Evolutionary conservation across 2,329 filamentous ascomycete species (phyloP).

Genomic region (Cladosporium sp.): DNA sequence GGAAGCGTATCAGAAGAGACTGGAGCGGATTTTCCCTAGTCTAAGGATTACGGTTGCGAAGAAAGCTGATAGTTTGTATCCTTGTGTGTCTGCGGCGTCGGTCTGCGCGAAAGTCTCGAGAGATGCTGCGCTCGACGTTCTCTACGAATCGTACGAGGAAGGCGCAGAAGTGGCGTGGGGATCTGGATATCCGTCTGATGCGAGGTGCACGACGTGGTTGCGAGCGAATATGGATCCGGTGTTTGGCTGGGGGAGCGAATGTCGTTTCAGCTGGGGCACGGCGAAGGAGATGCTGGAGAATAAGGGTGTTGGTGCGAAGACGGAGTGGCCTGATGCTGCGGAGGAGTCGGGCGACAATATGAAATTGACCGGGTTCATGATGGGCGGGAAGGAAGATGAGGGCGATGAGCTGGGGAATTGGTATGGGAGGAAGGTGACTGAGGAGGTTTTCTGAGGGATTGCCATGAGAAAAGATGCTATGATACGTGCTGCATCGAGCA

Average conservation of each 20-base stretch:
- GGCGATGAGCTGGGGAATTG: slow-evolving; percentile 73
- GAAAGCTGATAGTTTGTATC: slow-evolving; percentile 91
- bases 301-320: slow-evolving; percentile 65
- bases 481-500: background rate
- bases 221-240: slow-evolving; percentile 84
- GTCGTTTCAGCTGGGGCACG: slow-evolving; percentile 93
- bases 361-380: slow-evolving; percentile 77
- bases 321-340: slow-evolving; percentile 76
- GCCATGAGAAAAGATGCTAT: background rate
- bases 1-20: slow-evolving; percentile 76
- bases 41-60: slow-evolving; percentile 53
- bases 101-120: slow-evolving; percentile 96
- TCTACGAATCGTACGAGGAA: slow-evolving; percentile 61
- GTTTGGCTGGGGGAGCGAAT: slow-evolving; percentile 94
- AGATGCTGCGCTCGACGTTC: slow-evolving; percentile 81
- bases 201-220: slow-evolving; percentile 77
- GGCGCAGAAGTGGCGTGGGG: slow-evolving; percentile 64
- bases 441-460: slow-evolving; percentile 65
- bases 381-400: slow-evolving; percentile 48
- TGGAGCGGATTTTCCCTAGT: slow-evolving; percentile 82
- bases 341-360: slow-evolving; percentile 68
- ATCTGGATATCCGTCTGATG: slow-evolving; percentile 90
- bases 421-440: slow-evolving; percentile 74
- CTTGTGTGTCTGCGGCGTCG: slow-evolving; percentile 88
- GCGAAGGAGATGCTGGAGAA: slow-evolving; percentile 88